phyloP scores from a whole-genome alignment of 169 alveolate species.

The Eimeria acervulina region DNA sequence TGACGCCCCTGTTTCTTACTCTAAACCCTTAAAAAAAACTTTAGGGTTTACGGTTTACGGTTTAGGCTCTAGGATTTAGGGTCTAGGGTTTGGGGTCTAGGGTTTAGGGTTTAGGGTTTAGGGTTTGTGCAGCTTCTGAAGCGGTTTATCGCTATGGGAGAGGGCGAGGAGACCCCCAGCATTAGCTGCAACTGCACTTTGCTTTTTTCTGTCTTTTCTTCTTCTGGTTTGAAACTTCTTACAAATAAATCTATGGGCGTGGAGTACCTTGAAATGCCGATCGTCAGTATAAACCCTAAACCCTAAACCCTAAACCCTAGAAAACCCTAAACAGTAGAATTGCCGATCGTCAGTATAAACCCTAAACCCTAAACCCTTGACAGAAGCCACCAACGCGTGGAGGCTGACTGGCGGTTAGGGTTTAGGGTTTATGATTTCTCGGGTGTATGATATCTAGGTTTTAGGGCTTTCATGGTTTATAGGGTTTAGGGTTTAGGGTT shows the following conservation, averaged over 20 bases:
- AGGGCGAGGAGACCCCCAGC: slow-evolving; percentile 13
- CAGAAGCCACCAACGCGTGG: too few relatives aligned
- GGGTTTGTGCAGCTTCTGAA: slow-evolving; percentile 34
- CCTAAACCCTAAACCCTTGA: not conserved
- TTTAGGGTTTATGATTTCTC: not conserved
- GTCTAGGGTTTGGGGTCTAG: slow-evolving; percentile 38
- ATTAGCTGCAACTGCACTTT: not conserved
- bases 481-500: slow-evolving; percentile 32
- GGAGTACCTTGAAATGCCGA: not conserved
- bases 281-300: not conserved
- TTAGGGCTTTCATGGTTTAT: not conserved
- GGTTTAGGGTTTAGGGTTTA: slow-evolving; percentile 44
- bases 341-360: too few relatives aligned
- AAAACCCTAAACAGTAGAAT: too few relatives aligned
- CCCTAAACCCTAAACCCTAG: too few relatives aligned
- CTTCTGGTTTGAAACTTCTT: not conserved
- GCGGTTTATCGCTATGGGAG: not conserved
- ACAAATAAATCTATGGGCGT: not conserved
- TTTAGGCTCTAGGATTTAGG: not conserved
- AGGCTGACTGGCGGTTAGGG: too few relatives aligned
- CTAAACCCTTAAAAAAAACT: slow-evolving; percentile 22
- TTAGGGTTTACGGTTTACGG: not conserved
- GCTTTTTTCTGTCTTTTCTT: not conserved
- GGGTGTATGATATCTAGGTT: too few relatives aligned
- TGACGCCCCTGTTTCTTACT: too few relatives aligned